phyloP scores from a whole-genome alignment of 495 filamentous ascomycete species.

The Chaetomium tenue region DNA sequence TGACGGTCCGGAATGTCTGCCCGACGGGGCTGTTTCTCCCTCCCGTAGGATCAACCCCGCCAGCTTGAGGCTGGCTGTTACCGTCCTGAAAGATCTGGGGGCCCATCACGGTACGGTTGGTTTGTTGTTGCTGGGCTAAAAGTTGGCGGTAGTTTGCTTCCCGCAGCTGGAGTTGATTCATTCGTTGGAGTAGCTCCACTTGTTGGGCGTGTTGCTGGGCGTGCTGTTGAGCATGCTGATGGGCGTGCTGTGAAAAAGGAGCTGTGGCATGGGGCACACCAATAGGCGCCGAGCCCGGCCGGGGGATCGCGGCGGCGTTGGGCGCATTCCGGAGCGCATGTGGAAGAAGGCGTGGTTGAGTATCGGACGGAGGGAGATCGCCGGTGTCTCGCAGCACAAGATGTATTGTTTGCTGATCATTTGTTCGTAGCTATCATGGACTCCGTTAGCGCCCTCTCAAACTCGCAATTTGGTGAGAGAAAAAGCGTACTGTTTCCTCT shows the following conservation, averaged over 20 bases:
- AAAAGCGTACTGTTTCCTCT: slow-evolving; percentile 18
- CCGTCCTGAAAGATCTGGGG: slow-evolving; percentile 17
- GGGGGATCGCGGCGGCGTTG: slow-evolving; percentile 13
- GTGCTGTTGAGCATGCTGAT: neutral
- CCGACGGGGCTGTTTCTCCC: slow-evolving; percentile 23
- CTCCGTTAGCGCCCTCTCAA: slow-evolving; percentile 20
- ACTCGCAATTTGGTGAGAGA: neutral
- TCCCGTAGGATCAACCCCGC: slow-evolving; percentile 8
- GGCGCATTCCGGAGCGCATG: slow-evolving; percentile 13
- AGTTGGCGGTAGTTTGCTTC: slow-evolving; percentile 28
- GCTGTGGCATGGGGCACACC: slow-evolving; percentile 15
- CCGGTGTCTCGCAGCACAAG: slow-evolving; percentile 56
- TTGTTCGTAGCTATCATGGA: slow-evolving; percentile 44
- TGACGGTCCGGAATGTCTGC: slow-evolving; percentile 23
- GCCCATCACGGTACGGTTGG: slow-evolving; percentile 28
- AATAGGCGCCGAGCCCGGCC: slow-evolving; percentile 17
- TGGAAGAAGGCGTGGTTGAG: slow-evolving; percentile 5
- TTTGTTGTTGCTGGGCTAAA: slow-evolving; percentile 33
- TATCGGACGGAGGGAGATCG: slow-evolving; percentile 14
- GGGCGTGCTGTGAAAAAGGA: neutral
- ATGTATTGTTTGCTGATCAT: slow-evolving; percentile 56
- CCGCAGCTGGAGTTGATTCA: slow-evolving; percentile 33
- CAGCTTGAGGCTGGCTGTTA: slow-evolving; percentile 7
- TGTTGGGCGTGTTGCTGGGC: slow-evolving; percentile 23
- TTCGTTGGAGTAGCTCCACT: slow-evolving; percentile 20